phyloP scores from a whole-genome alignment of 2,329 filamentous ascomycete species.

The Fusarium temperatum region DNA sequence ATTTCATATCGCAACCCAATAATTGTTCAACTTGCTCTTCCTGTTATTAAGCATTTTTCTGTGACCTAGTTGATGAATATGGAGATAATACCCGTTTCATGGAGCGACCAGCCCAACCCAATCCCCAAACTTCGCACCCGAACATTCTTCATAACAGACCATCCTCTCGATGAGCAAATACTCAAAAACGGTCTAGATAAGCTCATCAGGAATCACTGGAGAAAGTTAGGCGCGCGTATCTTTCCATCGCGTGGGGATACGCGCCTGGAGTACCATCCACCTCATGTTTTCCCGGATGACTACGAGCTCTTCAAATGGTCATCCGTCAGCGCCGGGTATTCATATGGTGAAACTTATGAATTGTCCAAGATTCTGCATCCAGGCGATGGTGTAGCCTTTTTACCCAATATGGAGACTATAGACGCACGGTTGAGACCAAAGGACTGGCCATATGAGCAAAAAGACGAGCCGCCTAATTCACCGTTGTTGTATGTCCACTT shows the following conservation, averaged over 20 bases:
- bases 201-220: not conserved
- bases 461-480: not conserved
- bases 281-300: not conserved
- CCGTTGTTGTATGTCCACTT: constrained; percentile 11
- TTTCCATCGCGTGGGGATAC: not conserved
- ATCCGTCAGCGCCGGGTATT: not conserved
- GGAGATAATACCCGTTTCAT: not conserved
- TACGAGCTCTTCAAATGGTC: constrained; percentile 15
- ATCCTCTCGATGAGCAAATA: not conserved
- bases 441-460: constrained; percentile 11
- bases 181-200: not conserved
- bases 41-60: no score
- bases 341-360: not conserved
- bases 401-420: not conserved
- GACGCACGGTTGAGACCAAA: not conserved
- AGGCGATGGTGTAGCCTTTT: not conserved
- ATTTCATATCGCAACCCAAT: no score
- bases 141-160: constrained; percentile 5
- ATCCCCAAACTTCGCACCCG: not conserved
- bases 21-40: no score
- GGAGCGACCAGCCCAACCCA: constrained; percentile 1
- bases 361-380: not conserved
- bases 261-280: constrained; percentile 1
- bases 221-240: not conserved
- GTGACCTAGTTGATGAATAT: no score